phyloP scores from a whole-genome alignment of 495 filamentous ascomycete genomes.

The Sphaerosporella brunnea region DNA sequence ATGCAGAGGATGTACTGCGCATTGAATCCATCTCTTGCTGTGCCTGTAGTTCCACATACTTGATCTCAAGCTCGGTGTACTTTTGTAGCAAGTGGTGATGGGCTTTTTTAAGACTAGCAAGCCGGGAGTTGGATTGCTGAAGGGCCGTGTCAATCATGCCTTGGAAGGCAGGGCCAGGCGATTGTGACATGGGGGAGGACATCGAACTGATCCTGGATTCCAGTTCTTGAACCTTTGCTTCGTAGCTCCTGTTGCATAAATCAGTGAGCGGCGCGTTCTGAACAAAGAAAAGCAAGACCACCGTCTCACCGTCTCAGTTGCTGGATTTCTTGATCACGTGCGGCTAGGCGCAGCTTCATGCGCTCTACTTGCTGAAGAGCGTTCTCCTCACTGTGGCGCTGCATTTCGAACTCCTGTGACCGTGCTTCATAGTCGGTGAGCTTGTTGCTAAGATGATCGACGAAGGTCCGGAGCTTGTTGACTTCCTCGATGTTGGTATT shows the following conservation, averaged over 20 bases:
- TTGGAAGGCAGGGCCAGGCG: constrained; percentile 27
- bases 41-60: constrained; percentile 28
- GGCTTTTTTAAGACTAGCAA: constrained; percentile 31
- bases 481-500: constrained; percentile 43
- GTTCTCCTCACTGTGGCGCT: constrained; percentile 35
- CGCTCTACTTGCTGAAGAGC: constrained; percentile 36
- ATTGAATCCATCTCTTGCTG: constrained; percentile 17
- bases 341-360: constrained; percentile 34
- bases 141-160: constrained; percentile 35
- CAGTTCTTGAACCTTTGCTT: constrained; percentile 30
- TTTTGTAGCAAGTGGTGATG: constrained; percentile 27
- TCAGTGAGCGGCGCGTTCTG: background rate
- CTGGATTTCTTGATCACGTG: constrained; percentile 36
- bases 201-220: constrained; percentile 28
- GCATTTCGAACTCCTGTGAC: constrained; percentile 36
- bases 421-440: constrained; percentile 41
- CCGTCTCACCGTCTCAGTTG: constrained; percentile 28
- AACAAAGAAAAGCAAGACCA: background rate
- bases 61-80: constrained; percentile 28
- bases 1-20: constrained; percentile 4
- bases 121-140: constrained; percentile 29
- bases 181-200: constrained; percentile 23
- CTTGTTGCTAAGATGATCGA: constrained; percentile 38
- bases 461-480: constrained; percentile 38
- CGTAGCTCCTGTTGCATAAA: constrained; percentile 26